Evolutionary conservation across 1,139 yeast genomes (phyloP).

Genomic region (Tardiomyces blankii): DNA sequence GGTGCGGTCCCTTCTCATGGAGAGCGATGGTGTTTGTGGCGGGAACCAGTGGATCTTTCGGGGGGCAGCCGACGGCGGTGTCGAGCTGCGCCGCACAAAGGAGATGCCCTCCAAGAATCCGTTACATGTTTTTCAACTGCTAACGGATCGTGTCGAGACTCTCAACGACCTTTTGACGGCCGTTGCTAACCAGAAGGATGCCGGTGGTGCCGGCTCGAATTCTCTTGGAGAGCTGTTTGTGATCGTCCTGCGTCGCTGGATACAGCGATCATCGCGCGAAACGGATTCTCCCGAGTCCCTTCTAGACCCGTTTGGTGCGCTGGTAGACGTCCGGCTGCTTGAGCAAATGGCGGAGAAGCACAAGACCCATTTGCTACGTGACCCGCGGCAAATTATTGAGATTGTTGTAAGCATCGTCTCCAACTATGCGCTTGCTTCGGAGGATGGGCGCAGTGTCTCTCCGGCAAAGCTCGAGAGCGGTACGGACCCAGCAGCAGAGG

Average conservation of each 20-base stretch:
- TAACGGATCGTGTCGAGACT: slow-evolving; percentile 42
- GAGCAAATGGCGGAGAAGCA: background rate
- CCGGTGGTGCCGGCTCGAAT: slow-evolving; percentile 22
- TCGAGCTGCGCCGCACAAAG: slow-evolving; percentile 32
- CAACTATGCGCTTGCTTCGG: slow-evolving; percentile 6
- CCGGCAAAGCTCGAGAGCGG: background rate
- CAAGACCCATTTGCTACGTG: background rate
- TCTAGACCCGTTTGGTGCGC: slow-evolving; percentile 42
- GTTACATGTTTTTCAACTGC: slow-evolving; percentile 19
- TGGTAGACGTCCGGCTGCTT: slow-evolving; percentile 53
- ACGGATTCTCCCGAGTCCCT: slow-evolving; percentile 17
- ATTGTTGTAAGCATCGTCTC: slow-evolving; percentile 3
- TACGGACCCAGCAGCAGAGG: background rate
- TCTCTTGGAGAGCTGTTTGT: slow-evolving; percentile 28
- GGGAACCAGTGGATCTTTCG: slow-evolving; percentile 38
- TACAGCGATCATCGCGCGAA: slow-evolving; percentile 5
- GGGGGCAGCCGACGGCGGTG: slow-evolving; percentile 43
- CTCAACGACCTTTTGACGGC: slow-evolving; percentile 40
- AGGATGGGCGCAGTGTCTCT: slow-evolving; percentile 1
- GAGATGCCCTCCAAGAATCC: background rate
- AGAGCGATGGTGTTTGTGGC: slow-evolving; percentile 21
- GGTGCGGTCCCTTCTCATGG: slow-evolving; percentile 37
- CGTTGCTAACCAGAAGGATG: slow-evolving; percentile 38
- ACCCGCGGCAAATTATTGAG: slow-evolving; percentile 2
- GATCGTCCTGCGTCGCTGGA: slow-evolving; percentile 38